Evolutionary conservation across 1,284 basidiomycete genomes (phyloP).

Genomic region (Puccinia coronata): DNA sequence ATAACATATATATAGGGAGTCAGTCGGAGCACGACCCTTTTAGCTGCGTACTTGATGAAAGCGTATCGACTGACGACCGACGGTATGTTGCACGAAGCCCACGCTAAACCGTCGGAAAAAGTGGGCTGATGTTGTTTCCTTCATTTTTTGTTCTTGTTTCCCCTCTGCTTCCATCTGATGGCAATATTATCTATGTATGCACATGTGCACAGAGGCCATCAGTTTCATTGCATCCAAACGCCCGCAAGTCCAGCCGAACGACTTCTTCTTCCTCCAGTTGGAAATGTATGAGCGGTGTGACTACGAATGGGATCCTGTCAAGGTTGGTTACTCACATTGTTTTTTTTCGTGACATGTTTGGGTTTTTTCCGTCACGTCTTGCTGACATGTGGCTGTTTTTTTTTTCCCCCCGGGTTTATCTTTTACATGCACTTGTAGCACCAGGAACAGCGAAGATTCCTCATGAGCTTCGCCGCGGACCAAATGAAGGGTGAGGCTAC

Average conservation of each 20-base stretch:
- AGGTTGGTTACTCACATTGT: background rate
- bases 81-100: background rate
- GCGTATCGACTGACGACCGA: slow-evolving; percentile 30
- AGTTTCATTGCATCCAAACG: slow-evolving; percentile 34
- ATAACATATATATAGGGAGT: slow-evolving; percentile 36
- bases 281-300: slow-evolving; percentile 47
- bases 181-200: too few species aligned
- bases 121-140: background rate
- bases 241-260: slow-evolving; percentile 46
- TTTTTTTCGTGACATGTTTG: background rate
- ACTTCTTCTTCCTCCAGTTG: slow-evolving; percentile 47
- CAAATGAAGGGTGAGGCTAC: slow-evolving; percentile 37
- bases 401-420: too few species aligned
- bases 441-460: slow-evolving; percentile 41
- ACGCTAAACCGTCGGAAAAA: background rate
- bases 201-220: slow-evolving; percentile 35
- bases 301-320: slow-evolving; percentile 38
- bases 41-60: slow-evolving; percentile 48
- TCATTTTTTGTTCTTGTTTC: background rate
- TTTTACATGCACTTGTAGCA: background rate
- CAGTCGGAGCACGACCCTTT: slow-evolving; percentile 28
- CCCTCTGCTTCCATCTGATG: background rate
- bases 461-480: slow-evolving; percentile 38
- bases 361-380: background rate
- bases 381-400: background rate